Evolutionary conservation across 2,329 filamentous ascomycete species (phyloP).

Genomic region (Pseudogymnoascus sp.): DNA sequence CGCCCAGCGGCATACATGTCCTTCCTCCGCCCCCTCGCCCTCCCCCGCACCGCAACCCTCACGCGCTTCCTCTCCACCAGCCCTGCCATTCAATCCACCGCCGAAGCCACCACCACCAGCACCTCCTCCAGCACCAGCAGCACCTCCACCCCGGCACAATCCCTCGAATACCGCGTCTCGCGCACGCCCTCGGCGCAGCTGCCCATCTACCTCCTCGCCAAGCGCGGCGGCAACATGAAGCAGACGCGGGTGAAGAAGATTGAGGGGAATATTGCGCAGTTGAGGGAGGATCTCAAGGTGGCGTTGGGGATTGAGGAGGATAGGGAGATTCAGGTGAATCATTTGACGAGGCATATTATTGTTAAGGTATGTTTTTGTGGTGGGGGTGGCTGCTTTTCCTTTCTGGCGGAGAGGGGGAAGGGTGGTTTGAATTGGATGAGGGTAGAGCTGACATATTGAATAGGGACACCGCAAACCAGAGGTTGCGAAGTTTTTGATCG

Average conservation of each 20-base stretch:
- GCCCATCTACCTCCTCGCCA: slow-evolving; percentile 66
- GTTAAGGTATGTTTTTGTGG: slow-evolving; percentile 50
- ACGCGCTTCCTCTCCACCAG: slow-evolving; percentile 21
- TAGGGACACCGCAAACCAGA: slow-evolving; percentile 43
- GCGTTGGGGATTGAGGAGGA: slow-evolving; percentile 45
- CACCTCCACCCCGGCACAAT: slow-evolving; percentile 13
- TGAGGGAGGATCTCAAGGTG: slow-evolving; percentile 55
- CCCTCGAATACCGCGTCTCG: slow-evolving; percentile 43
- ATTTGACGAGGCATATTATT: slow-evolving; percentile 62
- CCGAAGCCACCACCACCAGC: background rate
- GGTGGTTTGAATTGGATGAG: background rate
- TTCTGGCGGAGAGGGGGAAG: background rate
- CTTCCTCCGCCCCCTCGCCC: slow-evolving; percentile 26
- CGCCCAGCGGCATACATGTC: slow-evolving; percentile 12
- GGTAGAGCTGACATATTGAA: slow-evolving; percentile 11
- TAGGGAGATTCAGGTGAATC: slow-evolving; percentile 39
- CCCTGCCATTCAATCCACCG: slow-evolving; percentile 9
- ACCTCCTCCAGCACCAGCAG: background rate
- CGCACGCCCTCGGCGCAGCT: slow-evolving; percentile 64
- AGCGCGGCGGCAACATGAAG: slow-evolving; percentile 67
- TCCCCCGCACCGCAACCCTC: slow-evolving; percentile 24
- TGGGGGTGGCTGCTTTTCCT: background rate
- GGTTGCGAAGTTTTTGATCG: slow-evolving; percentile 39
- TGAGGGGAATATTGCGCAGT: slow-evolving; percentile 57
- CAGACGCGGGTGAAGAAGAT: slow-evolving; percentile 71